Percentiles rank a stretch among this genome's conserved stretches.
These are phyloP conservation scores for Nannochloropsis granulata DNA, from an alignment of 108 stramenopile genomes.

Conservation along the genomic window DNA sequence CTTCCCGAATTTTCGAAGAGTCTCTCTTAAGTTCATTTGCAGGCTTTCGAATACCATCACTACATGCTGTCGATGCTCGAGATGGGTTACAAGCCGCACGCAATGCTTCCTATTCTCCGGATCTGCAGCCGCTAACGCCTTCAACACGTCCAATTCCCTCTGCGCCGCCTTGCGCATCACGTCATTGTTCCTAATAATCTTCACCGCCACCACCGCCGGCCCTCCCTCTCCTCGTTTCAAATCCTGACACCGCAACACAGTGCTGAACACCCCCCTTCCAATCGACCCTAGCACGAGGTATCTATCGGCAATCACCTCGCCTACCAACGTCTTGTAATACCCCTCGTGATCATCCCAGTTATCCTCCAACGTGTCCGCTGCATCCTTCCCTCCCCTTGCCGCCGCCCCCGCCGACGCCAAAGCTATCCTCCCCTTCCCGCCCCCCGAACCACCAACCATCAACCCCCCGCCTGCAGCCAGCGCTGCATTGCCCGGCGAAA, in stretches of 20 bases:
- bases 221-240: not conserved
- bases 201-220: conserved; percentile 61
- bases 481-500: not conserved
- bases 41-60: conserved; percentile 64
- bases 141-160: conserved; percentile 33
- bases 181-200: conserved; percentile 90
- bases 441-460: not conserved
- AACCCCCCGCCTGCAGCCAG: not conserved
- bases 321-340: conserved; percentile 85
- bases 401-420: not conserved
- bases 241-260: conserved; percentile 64
- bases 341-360: conserved; percentile 91
- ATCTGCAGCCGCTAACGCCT: conserved; percentile 25
- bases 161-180: conserved; percentile 76
- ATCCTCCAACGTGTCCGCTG: conserved; percentile 9
- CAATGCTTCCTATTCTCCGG: conserved; percentile 26
- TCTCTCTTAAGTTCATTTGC: conserved; percentile 67
- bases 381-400: not conserved
- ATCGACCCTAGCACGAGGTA: conserved; percentile 71
- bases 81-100: conserved; percentile 31
- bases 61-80: conserved; percentile 58
- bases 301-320: conserved; percentile 48
- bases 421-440: not conserved
- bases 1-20: conserved; percentile 66
- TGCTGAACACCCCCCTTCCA: conserved; percentile 90